Conservation (phyloP, 202 grass and related monocot genomes). For the Setaria viridis region DNA sequence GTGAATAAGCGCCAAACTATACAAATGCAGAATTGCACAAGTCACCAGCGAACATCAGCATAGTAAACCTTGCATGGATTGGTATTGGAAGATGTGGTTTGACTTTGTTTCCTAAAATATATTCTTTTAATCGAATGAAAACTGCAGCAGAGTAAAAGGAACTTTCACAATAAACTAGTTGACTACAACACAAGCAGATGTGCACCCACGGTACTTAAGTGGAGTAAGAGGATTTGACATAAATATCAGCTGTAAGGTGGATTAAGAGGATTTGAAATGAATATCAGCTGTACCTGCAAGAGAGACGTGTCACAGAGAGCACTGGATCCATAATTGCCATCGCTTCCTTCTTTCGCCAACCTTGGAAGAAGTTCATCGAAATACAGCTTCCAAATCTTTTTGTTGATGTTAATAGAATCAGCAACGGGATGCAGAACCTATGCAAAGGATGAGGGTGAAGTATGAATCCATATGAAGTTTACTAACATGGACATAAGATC, state of each 20-base stretch:
- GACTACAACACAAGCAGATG: not conserved
- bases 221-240: conserved; percentile 13
- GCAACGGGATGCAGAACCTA: conserved; percentile 88
- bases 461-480: conserved; percentile 41
- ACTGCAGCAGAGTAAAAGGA: conserved; percentile 3
- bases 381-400: conserved; percentile 90
- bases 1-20: conserved; percentile 18
- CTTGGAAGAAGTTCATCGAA: conserved; percentile 86
- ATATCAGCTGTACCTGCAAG: conserved; percentile 73
- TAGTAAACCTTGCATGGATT: conserved; percentile 25
- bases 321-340: conserved; percentile 88
- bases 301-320: conserved; percentile 88
- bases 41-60: not conserved
- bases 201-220: not conserved
- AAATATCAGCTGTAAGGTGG: conserved; percentile 37
- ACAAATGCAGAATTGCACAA: conserved; percentile 23
- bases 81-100: not conserved
- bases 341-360: conserved; percentile 78
- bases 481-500: conserved; percentile 16
- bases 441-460: conserved; percentile 25
- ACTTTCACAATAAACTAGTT: conserved; percentile 1
- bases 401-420: conserved; percentile 93
- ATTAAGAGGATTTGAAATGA: conserved; percentile 1
- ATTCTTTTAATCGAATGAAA: conserved; percentile 21
- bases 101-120: not conserved